These are phyloP conservation scores for Haberlea rhodopensis DNA, from an alignment of 257 asterid genomes.

Conservation along the genomic window DNA sequence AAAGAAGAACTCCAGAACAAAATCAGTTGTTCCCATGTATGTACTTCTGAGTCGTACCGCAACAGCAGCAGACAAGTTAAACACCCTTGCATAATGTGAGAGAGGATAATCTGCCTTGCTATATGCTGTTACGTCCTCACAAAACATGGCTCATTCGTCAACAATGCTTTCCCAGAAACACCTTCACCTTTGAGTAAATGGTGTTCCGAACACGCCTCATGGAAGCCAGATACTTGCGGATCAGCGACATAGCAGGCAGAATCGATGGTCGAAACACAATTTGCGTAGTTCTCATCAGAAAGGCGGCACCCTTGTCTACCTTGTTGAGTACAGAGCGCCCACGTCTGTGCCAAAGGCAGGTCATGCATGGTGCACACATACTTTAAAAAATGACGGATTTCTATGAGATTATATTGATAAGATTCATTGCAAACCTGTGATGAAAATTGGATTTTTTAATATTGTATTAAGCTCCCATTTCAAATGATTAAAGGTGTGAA, in stretches of 20 bases:
- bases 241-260: conserved; percentile 66
- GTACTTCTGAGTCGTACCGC: conserved; percentile 77
- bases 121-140: conserved; percentile 56
- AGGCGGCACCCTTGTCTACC: conserved; percentile 68
- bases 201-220: conserved; percentile 70
- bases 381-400: conserved; percentile 54
- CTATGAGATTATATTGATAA: conserved; percentile 53
- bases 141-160: conserved; percentile 68
- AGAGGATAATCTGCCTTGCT: conserved; percentile 77
- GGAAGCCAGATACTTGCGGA: conserved; percentile 50
- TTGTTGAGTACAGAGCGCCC: conserved; percentile 70
- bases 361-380: conserved; percentile 53
- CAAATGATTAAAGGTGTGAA: conserved; percentile 8
- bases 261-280: conserved; percentile 70
- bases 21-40: conserved; percentile 54
- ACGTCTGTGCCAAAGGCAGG: conserved; percentile 75
- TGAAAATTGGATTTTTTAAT: conserved; percentile 19
- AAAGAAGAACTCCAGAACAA: conserved; percentile 74
- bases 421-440: conserved; percentile 55
- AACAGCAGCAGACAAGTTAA: conserved; percentile 53
- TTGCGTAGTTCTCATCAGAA: conserved; percentile 52
- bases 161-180: conserved; percentile 71
- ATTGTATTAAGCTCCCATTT: conserved; percentile 20
- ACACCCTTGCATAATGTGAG: conserved; percentile 64
- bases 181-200: conserved; percentile 88